These are phyloP conservation scores for Lasiodiplodia sp. DNA, from an alignment of 2,329 filamentous ascomycete genomes.

Conservation along the genomic window DNA sequence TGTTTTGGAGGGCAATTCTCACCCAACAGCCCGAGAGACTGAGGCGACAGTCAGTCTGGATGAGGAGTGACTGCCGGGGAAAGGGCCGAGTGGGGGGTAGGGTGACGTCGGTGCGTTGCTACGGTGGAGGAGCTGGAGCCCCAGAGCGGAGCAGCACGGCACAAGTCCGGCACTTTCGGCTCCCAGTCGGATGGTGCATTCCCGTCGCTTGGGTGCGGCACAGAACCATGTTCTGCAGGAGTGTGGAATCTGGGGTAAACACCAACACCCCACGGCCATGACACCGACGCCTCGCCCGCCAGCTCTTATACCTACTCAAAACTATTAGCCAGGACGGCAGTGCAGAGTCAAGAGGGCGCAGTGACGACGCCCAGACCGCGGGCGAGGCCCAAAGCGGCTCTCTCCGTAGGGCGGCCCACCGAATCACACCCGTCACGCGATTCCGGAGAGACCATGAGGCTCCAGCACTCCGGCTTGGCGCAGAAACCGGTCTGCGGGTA, in stretches of 20 bases:
- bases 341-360: background rate
- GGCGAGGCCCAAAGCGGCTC: background rate
- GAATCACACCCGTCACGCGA: conserved; percentile 3
- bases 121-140: conserved; percentile 18
- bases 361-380: conserved; percentile 1
- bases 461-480: background rate
- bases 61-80: too few species aligned
- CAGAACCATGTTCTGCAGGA: conserved; percentile 7
- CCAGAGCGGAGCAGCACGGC: conserved; percentile 10
- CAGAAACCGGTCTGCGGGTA: background rate
- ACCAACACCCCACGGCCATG: background rate
- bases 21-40: background rate
- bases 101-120: conserved; percentile 8
- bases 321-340: background rate
- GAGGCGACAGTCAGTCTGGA: background rate
- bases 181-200: background rate
- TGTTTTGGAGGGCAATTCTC: background rate
- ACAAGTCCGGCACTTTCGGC: background rate
- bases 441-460: background rate
- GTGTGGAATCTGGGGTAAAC: background rate
- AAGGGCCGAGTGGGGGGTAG: background rate
- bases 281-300: background rate
- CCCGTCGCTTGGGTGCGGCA: background rate
- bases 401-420: conserved; percentile 15
- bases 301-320: background rate